Evolutionary conservation across 2,329 filamentous ascomycete genomes (phyloP).

Genomic region (Trichophaea hybrida): DNA sequence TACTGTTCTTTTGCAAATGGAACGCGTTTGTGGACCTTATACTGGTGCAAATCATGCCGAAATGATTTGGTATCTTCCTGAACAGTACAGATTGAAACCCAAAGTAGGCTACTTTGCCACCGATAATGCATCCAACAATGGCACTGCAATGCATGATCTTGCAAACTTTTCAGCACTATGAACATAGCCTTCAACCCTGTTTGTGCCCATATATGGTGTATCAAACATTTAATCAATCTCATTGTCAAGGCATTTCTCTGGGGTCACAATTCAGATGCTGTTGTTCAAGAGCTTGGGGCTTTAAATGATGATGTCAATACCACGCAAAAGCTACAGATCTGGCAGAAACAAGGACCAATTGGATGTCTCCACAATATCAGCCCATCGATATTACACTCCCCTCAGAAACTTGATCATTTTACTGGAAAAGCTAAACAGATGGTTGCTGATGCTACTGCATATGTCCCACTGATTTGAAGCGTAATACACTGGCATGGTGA

Average conservation of each 20-base stretch:
- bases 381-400: too few relatives aligned
- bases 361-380: too few relatives aligned
- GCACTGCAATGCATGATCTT: background rate
- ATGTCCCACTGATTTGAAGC: too few relatives aligned
- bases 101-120: constrained; percentile 1
- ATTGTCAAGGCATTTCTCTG: constrained; percentile 6
- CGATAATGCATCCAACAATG: constrained; percentile 1
- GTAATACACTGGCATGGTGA: too few relatives aligned
- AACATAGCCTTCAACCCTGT: background rate
- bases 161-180: background rate
- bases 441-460: too few relatives aligned
- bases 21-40: constrained; percentile 5
- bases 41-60: constrained; percentile 1
- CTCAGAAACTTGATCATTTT: too few relatives aligned
- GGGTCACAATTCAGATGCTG: background rate
- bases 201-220: background rate
- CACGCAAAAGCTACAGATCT: too few relatives aligned
- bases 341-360: too few relatives aligned
- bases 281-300: background rate
- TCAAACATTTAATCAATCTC: constrained; percentile 9
- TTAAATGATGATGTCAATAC: too few relatives aligned
- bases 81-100: background rate
- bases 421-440: too few relatives aligned
- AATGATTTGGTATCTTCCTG: background rate
- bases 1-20: background rate